phyloP scores from a whole-genome alignment of 2,329 filamentous ascomycete species.

The Coniella lustricola region DNA sequence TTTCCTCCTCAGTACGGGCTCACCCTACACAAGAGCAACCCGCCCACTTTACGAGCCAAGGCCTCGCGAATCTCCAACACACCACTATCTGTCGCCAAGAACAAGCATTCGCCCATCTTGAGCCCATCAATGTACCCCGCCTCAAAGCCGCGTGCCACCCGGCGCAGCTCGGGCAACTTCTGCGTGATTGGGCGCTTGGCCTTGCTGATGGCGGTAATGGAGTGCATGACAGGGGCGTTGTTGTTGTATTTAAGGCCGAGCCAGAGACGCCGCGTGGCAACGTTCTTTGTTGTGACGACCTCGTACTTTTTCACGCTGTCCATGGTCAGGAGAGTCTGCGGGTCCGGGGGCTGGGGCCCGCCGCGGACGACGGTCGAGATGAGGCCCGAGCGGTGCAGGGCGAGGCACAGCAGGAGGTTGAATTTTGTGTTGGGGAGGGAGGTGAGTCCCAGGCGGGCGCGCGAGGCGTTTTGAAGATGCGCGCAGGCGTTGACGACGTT shows the following conservation, averaged over 20 bases:
- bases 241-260: constrained; percentile 86
- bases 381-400: constrained; percentile 77
- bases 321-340: constrained; percentile 34
- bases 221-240: constrained; percentile 67
- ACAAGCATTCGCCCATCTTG: constrained; percentile 75
- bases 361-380: constrained; percentile 70
- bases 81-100: constrained; percentile 69
- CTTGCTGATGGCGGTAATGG: constrained; percentile 62
- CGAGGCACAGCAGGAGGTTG: constrained; percentile 68
- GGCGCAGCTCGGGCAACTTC: constrained; percentile 52
- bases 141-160: constrained; percentile 62
- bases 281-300: constrained; percentile 61
- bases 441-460: constrained; percentile 76
- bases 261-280: constrained; percentile 72
- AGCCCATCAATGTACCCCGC: constrained; percentile 67
- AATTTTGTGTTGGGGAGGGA: constrained; percentile 75
- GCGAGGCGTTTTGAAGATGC: constrained; percentile 83
- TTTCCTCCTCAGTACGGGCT: constrained; percentile 21
- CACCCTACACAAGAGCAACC: constrained; percentile 68
- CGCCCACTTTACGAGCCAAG: constrained; percentile 72
- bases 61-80: constrained; percentile 79
- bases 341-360: constrained; percentile 49
- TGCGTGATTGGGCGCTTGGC: constrained; percentile 67
- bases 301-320: constrained; percentile 31
- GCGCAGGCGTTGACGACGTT: constrained; percentile 77